These are phyloP conservation scores for Sphagnum tenellum DNA, from an alignment of 225 moss, liverwort and hornwort genomes.

Conservation along the genomic window DNA sequence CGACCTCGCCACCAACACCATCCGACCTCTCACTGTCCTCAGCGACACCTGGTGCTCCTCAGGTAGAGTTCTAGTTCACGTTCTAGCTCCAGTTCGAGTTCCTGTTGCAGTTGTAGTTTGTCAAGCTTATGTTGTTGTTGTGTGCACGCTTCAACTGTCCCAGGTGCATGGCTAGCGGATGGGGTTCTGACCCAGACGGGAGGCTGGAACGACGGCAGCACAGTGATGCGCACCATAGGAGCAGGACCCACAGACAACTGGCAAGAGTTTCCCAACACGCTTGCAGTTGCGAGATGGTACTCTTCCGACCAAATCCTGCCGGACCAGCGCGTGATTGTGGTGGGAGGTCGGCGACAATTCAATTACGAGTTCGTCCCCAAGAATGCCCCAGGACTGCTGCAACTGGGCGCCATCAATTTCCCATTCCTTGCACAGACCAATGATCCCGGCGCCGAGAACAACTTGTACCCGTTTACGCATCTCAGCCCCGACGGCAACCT, in stretches of 20 bases:
- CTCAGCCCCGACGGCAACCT: conserved; percentile 40
- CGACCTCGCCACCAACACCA: conserved; percentile 17
- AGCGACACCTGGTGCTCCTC: conserved; percentile 70
- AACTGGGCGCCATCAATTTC: conserved; percentile 4
- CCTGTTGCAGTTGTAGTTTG: too few species aligned
- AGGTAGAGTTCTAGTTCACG: conserved; percentile 4
- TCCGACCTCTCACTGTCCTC: conserved; percentile 34
- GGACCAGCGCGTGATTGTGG: conserved; percentile 34
- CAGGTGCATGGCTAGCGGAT: conserved; percentile 16
- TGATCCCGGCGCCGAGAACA: conserved; percentile 24
- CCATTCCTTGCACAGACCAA: conserved; percentile 24
- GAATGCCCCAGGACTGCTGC: neutral
- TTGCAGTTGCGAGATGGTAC: conserved; percentile 37
- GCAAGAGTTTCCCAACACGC: conserved; percentile 19
- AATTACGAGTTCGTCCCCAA: conserved; percentile 47
- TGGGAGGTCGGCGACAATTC: conserved; percentile 34
- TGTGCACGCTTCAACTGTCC: too few species aligned
- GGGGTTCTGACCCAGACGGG: conserved; percentile 61
- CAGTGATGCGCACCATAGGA: conserved; percentile 34
- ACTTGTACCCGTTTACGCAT: conserved; percentile 55
- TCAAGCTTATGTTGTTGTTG: too few species aligned
- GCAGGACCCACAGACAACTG: conserved; percentile 31
- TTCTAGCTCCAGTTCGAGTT: too few species aligned
- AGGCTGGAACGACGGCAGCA: conserved; percentile 56
- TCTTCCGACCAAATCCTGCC: conserved; percentile 44